Evolutionary conservation across 2,329 filamentous ascomycete species (phyloP).

Genomic region (Trichoderma guizhouense): DNA sequence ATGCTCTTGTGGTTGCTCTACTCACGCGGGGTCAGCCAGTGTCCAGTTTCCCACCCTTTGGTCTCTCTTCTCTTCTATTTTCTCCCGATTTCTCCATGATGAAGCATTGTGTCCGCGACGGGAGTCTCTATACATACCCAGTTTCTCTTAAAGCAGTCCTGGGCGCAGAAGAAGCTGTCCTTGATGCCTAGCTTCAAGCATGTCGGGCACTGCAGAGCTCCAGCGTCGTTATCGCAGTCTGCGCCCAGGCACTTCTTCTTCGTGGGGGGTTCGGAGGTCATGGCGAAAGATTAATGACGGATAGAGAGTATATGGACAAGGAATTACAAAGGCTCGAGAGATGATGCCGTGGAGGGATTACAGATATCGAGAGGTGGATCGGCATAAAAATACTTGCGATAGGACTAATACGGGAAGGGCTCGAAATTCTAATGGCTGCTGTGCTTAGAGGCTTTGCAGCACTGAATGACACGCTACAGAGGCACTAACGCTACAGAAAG

Average conservation of each 20-base stretch:
- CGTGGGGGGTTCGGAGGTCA: slow-evolving; percentile 48
- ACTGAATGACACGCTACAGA: not conserved
- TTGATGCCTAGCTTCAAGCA: slow-evolving; percentile 85
- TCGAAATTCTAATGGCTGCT: not conserved
- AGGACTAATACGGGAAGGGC: not conserved
- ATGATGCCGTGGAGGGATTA: not conserved
- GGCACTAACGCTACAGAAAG: not conserved
- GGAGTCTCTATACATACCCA: slow-evolving; percentile 62
- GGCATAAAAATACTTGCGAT: slow-evolving; percentile 1
- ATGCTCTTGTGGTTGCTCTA: slow-evolving; percentile 73
- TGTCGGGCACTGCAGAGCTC: slow-evolving; percentile 86
- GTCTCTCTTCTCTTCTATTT: not conserved
- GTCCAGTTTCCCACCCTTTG: not conserved
- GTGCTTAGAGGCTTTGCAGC: not conserved
- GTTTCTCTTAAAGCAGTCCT: slow-evolving; percentile 98
- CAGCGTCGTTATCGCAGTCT: slow-evolving; percentile 84
- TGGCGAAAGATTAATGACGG: slow-evolving; percentile 26
- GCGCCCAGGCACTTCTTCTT: slow-evolving; percentile 74
- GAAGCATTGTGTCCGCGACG: not conserved
- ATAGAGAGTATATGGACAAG: not conserved
- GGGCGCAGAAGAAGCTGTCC: slow-evolving; percentile 94
- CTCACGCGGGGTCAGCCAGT: slow-evolving; percentile 19
- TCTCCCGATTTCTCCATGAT: not conserved
- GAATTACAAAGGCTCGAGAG: not conserved
- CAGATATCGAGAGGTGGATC: not conserved